These are phyloP conservation scores for Sporothrix protearum DNA, from an alignment of 2,329 filamentous ascomycete species.

Conservation along the genomic window DNA sequence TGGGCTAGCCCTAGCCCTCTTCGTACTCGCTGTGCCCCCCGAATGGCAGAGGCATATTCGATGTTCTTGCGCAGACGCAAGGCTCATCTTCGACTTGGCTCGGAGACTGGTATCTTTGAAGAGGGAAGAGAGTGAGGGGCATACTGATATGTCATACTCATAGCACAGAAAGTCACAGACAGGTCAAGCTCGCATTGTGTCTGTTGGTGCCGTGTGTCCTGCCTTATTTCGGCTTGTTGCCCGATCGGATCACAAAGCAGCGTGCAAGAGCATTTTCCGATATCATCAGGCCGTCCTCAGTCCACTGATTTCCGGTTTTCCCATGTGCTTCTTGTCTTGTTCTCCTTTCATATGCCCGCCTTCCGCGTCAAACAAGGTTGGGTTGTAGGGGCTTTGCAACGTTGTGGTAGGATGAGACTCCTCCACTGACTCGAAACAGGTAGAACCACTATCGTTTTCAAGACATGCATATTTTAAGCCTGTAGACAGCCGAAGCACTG, in stretches of 20 bases:
- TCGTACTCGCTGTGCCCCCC: background rate
- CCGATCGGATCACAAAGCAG: background rate
- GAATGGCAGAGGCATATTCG: background rate
- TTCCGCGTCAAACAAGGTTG: background rate
- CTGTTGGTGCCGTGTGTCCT: background rate
- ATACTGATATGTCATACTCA: background rate
- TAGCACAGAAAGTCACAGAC: background rate
- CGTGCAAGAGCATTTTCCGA: background rate
- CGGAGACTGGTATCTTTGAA: background rate
- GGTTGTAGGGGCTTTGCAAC: background rate
- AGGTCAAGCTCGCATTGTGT: background rate
- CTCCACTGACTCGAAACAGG: too few relatives aligned
- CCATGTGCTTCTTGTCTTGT: background rate
- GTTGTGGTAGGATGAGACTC: background rate
- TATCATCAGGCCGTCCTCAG: background rate
- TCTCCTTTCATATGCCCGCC: background rate
- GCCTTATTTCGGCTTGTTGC: background rate
- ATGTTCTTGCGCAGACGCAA: background rate
- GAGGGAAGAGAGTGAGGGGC: background rate
- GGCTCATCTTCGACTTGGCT: background rate
- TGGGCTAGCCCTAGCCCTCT: background rate
- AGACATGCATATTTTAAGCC: constrained; percentile 2
- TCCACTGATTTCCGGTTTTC: background rate
- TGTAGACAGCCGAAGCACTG: background rate
- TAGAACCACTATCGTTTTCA: background rate